phyloP scores from a whole-genome alignment of 495 filamentous ascomycete genomes.

The Aspergillus sclerotiicarbonarius region DNA sequence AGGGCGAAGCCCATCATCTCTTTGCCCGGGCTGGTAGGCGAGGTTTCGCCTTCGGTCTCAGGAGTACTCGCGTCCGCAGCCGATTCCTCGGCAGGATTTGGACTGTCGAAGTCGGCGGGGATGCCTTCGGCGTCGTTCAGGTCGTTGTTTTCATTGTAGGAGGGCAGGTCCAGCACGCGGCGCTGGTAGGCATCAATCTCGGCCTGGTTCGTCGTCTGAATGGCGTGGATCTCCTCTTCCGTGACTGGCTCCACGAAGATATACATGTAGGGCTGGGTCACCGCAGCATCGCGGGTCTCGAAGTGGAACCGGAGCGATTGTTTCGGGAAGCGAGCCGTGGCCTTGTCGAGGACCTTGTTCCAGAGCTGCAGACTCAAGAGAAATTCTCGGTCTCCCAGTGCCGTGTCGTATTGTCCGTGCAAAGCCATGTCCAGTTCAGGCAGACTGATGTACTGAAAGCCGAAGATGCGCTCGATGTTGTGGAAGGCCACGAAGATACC shows the following conservation, averaged over 20 bases:
- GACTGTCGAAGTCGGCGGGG: neutral
- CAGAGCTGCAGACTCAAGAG: conserved; percentile 72
- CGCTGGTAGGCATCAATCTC: conserved; percentile 67
- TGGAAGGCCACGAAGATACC: conserved; percentile 98
- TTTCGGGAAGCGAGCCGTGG: conserved; percentile 66
- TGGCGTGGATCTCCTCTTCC: conserved; percentile 63
- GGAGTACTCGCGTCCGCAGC: neutral
- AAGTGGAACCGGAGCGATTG: conserved; percentile 80
- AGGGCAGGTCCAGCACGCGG: conserved; percentile 44
- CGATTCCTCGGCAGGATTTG: neutral
- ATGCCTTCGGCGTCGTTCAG: conserved; percentile 7
- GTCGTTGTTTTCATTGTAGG: conserved; percentile 20
- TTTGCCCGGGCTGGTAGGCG: conserved; percentile 1
- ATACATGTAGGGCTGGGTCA: conserved; percentile 68
- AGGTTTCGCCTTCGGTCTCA: neutral
- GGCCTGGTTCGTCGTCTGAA: conserved; percentile 64
- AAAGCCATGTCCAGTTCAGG: conserved; percentile 82
- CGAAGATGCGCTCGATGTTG: conserved; percentile 92
- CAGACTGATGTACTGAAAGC: conserved; percentile 90
- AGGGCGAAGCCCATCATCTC: conserved; percentile 65
- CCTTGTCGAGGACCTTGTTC: conserved; percentile 73
- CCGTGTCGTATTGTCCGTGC: conserved; percentile 65
- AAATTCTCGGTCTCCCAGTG: conserved; percentile 85
- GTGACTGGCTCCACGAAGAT: conserved; percentile 85
- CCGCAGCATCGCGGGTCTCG: conserved; percentile 61